Evolutionary conservation across 805 yeast genomes (phyloP).

Genomic region (Suhomyces pyralidae): DNA sequence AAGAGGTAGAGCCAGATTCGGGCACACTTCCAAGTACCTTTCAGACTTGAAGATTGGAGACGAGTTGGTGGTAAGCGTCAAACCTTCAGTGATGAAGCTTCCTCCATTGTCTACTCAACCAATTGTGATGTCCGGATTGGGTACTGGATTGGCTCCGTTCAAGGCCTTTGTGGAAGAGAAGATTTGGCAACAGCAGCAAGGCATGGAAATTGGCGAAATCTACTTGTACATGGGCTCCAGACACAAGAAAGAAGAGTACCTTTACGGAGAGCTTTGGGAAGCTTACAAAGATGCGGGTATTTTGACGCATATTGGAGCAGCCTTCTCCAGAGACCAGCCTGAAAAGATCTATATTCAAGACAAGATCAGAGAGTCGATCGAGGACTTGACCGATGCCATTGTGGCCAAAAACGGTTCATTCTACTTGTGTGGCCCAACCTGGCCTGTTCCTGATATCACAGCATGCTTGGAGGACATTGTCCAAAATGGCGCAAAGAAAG

Average conservation of each 20-base stretch:
- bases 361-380: conserved; percentile 74
- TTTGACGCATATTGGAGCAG: conserved; percentile 93
- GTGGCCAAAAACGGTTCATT: conserved; percentile 79
- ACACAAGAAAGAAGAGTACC: conserved; percentile 91
- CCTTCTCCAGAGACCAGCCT: conserved; percentile 96
- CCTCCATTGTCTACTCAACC: conserved; percentile 88
- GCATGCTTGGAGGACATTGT: conserved; percentile 84
- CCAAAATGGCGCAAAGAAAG: conserved; percentile 61
- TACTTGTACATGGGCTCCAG: conserved; percentile 90
- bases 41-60: conserved; percentile 76
- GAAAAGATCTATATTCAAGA: conserved; percentile 94
- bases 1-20: conserved; percentile 80
- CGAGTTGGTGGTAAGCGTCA: conserved; percentile 89
- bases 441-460: conserved; percentile 98
- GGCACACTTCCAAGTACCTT: conserved; percentile 90
- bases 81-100: conserved; percentile 95
- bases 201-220: conserved; percentile 83
- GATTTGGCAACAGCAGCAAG: conserved; percentile 88
- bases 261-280: conserved; percentile 97
- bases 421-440: conserved; percentile 97
- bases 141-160: conserved; percentile 98
- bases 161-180: conserved; percentile 96
- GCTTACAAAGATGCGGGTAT: conserved; percentile 90
- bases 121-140: conserved; percentile 93
- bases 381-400: conserved; percentile 74